These are phyloP conservation scores for Astragalus glycyphyllos DNA, from an alignment of 306 rosid species.

Conservation along the genomic window DNA sequence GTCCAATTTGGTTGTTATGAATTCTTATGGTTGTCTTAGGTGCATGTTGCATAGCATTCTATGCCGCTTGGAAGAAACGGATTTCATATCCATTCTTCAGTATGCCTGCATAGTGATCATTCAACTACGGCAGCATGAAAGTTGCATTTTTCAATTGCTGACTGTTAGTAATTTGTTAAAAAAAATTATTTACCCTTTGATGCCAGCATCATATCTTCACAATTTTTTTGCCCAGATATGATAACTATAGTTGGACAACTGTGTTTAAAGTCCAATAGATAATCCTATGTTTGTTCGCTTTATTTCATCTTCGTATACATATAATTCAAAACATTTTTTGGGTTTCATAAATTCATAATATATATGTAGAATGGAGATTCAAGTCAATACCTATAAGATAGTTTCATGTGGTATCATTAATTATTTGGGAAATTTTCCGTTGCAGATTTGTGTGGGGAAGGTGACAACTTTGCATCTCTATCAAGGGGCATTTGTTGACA, in stretches of 20 bases:
- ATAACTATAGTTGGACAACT: constrained; percentile 20
- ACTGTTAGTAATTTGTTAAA: neutral
- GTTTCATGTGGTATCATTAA: constrained; percentile 7
- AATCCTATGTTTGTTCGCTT: constrained; percentile 27
- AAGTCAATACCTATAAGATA: constrained; percentile 29
- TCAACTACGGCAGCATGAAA: constrained; percentile 21
- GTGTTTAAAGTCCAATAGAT: constrained; percentile 23
- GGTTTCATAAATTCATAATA: constrained; percentile 4
- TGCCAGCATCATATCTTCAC: neutral
- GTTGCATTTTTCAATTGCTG: constrained; percentile 22
- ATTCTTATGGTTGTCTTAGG: constrained; percentile 10
- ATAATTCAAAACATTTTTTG: constrained; percentile 18
- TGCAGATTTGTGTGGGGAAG: constrained; percentile 88
- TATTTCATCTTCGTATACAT: constrained; percentile 22
- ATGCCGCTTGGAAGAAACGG: constrained; percentile 18
- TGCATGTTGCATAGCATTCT: neutral
- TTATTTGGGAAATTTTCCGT: constrained; percentile 28
- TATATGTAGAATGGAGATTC: constrained; percentile 14
- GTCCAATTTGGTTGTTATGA: neutral
- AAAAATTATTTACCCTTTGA: constrained; percentile 27
- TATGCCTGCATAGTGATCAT: constrained; percentile 1
- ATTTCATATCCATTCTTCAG: constrained; percentile 26
- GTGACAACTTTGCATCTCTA: constrained; percentile 87
- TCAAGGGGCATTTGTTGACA: constrained; percentile 99
- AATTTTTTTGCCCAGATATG: neutral